Evolutionary conservation across 83 land plant genomes (phyloP).

Genomic region (Picea abies): DNA sequence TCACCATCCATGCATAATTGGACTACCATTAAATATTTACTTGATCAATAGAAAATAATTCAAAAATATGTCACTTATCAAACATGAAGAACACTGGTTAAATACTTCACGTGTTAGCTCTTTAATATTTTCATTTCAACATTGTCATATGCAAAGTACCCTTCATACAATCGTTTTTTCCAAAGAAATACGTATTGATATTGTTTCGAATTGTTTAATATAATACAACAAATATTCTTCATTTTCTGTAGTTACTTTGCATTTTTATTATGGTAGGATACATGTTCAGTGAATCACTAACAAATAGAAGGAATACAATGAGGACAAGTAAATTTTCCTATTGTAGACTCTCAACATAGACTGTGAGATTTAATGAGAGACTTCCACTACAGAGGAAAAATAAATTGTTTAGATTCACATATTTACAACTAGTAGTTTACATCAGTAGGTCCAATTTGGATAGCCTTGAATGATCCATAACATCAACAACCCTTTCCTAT

Average conservation of each 20-base stretch:
- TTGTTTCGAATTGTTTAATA: neutral
- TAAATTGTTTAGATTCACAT: neutral
- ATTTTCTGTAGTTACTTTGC: neutral
- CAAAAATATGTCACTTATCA: too few relatives aligned
- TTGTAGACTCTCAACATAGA: neutral
- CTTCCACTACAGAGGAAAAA: neutral
- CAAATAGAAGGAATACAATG: neutral
- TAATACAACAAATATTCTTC: neutral
- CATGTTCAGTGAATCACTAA: neutral
- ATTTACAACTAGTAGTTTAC: neutral
- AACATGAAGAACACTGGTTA: too few relatives aligned
- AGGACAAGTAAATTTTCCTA: neutral
- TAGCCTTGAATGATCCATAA: neutral
- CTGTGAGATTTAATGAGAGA: neutral
- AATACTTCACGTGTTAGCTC: too few relatives aligned
- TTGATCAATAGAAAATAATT: too few relatives aligned
- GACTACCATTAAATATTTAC: too few relatives aligned
- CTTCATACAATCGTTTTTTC: neutral
- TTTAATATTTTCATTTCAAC: too few relatives aligned
- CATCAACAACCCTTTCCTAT: neutral
- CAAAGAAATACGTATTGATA: neutral
- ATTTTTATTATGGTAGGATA: neutral
- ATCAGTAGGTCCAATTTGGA: neutral
- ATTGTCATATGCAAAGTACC: too few relatives aligned
- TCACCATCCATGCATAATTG: too few relatives aligned